Conservation (phyloP, 441 rosid species). For the Jatropha multifida region DNA sequence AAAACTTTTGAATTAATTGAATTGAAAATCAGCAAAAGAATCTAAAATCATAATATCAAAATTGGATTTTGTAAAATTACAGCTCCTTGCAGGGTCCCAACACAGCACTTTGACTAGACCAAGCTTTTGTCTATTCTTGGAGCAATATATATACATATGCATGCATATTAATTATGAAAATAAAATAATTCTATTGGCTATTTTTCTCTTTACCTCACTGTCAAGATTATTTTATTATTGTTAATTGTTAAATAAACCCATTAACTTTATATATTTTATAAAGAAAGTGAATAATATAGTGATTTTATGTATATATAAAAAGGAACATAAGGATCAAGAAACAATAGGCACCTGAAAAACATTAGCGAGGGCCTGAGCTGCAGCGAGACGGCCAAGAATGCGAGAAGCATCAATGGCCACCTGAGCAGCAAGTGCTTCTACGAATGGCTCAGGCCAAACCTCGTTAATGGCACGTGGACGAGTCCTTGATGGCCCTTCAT, state of each 20-base stretch:
- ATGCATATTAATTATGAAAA: too few relatives aligned
- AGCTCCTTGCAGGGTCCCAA: constrained; percentile 17
- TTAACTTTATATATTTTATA: too few relatives aligned
- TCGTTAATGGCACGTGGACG: constrained; percentile 63
- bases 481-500: constrained; percentile 64
- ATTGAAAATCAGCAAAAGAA: not conserved
- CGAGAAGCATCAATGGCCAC: constrained; percentile 69
- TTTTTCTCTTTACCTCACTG: constrained; percentile 9
- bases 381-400: constrained; percentile 60
- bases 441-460: constrained; percentile 90
- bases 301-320: not conserved
- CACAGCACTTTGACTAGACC: constrained; percentile 47
- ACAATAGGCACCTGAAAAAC: constrained; percentile 52
- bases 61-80: constrained; percentile 4
- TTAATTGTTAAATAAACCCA: too few relatives aligned
- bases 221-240: too few relatives aligned
- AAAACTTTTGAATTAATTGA: not conserved
- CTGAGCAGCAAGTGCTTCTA: constrained; percentile 78
- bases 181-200: constrained; percentile 12
- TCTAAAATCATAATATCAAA: not conserved
- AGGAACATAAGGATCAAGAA: not conserved
- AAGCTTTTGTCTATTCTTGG: constrained; percentile 42
- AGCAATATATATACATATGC: too few relatives aligned
- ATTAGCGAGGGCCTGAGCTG: constrained; percentile 73
- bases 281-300: not conserved